Evolutionary conservation across 2,329 filamentous ascomycete species (phyloP).

Genomic region (Calonectria pauciramosa): DNA sequence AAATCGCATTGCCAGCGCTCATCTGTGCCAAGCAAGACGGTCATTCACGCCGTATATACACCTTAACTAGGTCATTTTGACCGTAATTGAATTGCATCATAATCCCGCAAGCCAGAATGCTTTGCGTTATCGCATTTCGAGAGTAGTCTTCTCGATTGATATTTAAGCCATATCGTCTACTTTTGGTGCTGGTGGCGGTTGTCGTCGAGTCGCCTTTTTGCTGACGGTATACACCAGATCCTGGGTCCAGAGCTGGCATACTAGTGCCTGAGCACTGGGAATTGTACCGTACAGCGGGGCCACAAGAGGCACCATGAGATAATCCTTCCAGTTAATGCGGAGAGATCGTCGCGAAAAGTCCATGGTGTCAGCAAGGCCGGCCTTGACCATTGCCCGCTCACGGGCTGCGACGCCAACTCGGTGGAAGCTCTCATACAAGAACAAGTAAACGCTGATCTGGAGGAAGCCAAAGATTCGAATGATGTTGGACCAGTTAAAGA

Average conservation of each 20-base stretch:
- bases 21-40: constrained; percentile 16
- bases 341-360: constrained; percentile 72
- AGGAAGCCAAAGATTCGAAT: constrained; percentile 74
- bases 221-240: constrained; percentile 80
- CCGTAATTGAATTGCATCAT: neutral
- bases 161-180: constrained; percentile 61
- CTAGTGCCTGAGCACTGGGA: constrained; percentile 75
- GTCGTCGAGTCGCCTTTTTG: constrained; percentile 73
- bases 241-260: constrained; percentile 79
- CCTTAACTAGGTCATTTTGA: neutral
- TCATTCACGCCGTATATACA: neutral
- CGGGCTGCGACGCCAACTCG: constrained; percentile 70
- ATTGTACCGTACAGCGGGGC: constrained; percentile 78
- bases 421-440: constrained; percentile 78
- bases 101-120: neutral
- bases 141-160: neutral
- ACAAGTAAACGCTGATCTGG: constrained; percentile 73
- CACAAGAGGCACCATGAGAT: constrained; percentile 75
- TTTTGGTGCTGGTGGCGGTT: constrained; percentile 58
- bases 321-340: constrained; percentile 71
- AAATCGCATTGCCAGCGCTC: constrained; percentile 4
- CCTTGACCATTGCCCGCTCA: constrained; percentile 76
- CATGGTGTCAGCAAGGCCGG: constrained; percentile 75
- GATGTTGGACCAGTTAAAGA: constrained; percentile 71
- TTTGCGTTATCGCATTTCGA: neutral